phyloP scores from a whole-genome alignment of 2,329 filamentous ascomycete genomes.

The Exutisphaerella laricina region DNA sequence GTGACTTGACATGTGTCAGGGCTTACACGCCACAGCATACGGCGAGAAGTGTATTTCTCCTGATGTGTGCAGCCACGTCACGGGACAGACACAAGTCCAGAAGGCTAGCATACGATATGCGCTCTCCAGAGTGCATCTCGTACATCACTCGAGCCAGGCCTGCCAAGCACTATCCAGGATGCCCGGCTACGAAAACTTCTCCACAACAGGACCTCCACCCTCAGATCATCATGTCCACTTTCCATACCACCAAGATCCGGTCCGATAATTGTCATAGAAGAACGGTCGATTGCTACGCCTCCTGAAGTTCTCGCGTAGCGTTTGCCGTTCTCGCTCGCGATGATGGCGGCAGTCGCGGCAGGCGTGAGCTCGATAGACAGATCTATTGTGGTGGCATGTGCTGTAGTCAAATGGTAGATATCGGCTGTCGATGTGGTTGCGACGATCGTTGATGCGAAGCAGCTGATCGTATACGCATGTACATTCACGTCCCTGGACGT shows the following conservation, averaged over 20 bases:
- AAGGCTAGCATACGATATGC: too few relatives aligned
- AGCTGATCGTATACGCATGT: slow-evolving; percentile 21
- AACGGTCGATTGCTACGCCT: background rate
- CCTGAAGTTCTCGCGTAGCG: background rate
- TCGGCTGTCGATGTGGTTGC: slow-evolving; percentile 9
- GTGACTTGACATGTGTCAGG: too few relatives aligned
- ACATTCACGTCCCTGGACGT: slow-evolving; percentile 23
- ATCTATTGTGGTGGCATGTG: slow-evolving; percentile 16
- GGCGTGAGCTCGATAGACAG: slow-evolving; percentile 7
- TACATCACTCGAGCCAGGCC: too few relatives aligned
- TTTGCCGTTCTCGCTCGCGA: slow-evolving; percentile 6
- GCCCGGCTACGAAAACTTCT: too few relatives aligned
- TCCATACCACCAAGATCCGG: background rate
- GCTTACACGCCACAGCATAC: too few relatives aligned
- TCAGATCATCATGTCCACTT: slow-evolving; percentile 1
- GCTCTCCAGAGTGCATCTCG: too few relatives aligned
- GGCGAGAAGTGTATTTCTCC: too few relatives aligned
- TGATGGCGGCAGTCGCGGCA: slow-evolving; percentile 11
- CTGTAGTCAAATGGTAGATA: slow-evolving; percentile 19
- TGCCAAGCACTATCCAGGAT: too few relatives aligned
- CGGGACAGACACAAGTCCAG: too few relatives aligned
- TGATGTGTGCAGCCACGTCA: too few relatives aligned
- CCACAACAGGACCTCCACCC: too few relatives aligned
- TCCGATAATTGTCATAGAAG: background rate
- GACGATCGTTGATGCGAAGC: slow-evolving; percentile 19